phyloP scores from a whole-genome alignment of 176 grass and related monocot species.

The Olyra latifolia region DNA sequence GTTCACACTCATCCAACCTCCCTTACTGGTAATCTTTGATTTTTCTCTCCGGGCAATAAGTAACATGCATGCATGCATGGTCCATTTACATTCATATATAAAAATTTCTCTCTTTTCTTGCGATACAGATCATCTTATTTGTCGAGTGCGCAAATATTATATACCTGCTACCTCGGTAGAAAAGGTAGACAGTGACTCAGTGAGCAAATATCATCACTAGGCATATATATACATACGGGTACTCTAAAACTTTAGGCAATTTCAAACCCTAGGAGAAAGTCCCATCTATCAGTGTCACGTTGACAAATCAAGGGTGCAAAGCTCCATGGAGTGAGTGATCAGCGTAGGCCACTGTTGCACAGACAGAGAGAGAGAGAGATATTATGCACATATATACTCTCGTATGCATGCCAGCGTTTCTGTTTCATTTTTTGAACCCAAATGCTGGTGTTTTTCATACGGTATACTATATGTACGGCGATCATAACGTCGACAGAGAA shows the following conservation, averaged over 20 bases:
- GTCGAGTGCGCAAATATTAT: not conserved
- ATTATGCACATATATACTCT: too few relatives aligned
- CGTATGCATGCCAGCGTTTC: too few relatives aligned
- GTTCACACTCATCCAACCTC: not conserved
- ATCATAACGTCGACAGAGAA: too few relatives aligned
- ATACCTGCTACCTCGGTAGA: not conserved
- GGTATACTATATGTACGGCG: too few relatives aligned
- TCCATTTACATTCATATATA: not conserved
- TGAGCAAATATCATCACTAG: not conserved
- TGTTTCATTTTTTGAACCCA: too few relatives aligned
- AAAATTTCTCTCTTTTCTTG: not conserved
- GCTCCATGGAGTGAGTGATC: not conserved
- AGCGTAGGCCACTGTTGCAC: not conserved
- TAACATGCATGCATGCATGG: too few relatives aligned
- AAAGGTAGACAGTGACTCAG: not conserved
- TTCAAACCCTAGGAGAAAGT: not conserved
- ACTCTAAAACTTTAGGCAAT: not conserved
- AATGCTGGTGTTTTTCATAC: too few relatives aligned
- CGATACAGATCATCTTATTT: not conserved
- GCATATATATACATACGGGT: not conserved
- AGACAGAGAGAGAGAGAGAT: too few relatives aligned
- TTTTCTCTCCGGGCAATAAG: not conserved
- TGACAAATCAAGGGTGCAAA: not conserved
- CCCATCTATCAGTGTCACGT: not conserved
- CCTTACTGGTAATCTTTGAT: not conserved